Evolutionary conservation across 805 yeast species (phyloP), one percentile per base, ranked within the genome.

Genomic region (Ogataea sp.): DNA sequence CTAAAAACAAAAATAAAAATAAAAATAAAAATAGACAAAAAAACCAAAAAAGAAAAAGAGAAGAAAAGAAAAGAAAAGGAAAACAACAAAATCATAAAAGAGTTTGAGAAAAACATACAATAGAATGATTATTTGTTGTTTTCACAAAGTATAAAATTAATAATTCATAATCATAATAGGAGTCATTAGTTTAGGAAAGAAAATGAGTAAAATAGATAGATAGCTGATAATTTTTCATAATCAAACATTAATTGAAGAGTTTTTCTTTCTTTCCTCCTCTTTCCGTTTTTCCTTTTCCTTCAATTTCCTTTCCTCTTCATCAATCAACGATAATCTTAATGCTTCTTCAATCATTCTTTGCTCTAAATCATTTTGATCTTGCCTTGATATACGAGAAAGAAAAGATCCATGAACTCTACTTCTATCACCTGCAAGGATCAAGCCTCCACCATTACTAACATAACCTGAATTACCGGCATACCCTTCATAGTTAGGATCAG

Each of bases 301-400:
- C 41, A 61, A 39, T 36, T 62, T 63, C 38, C 81, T 59, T 32
- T 76, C 78, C 47, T 78, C 79, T 50, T 80, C 84, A 43, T 85
- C 94, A 33, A 81, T 58, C 30, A 87, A 57, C 35, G 89, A 80
- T 36, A 86, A 64, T 45, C 85, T 65, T 59, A 88, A 69, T 0
- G 96, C 96, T 53, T 85, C 89, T 50, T 83, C 83, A 36, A 88
- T 68, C 95, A 87, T 83, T 48, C 80, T 67, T 41, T 83, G 83
- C 56, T 88, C 86, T 34, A 78, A 45, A 24, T 73, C 78, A 21
- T 42, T 32, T 30, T 52, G 52, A n/a, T 54, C 56, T 24, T 48
- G 49, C 32, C 56, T 39, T n/a, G 39, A 20, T n/a, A 28, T 20
- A 10, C 34, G 11, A 5, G 37, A 34, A 3, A 34, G 11, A 18